Evolutionary conservation across 352 stramenopile genomes (phyloP).

Genomic region (Globisporangium megalacanthum): DNA sequence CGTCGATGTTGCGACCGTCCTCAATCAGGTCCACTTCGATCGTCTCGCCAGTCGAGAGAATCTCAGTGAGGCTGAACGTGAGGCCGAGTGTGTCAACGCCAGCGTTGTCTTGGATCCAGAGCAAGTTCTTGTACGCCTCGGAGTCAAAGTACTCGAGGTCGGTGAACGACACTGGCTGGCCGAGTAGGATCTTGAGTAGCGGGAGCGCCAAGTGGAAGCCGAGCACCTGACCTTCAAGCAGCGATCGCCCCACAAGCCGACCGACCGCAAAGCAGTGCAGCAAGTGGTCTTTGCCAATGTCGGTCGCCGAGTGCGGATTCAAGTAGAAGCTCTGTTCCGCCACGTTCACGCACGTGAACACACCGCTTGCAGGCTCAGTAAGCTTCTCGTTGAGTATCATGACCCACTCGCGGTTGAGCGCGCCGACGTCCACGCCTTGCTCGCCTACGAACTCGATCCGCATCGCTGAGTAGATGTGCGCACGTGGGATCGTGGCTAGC

Average conservation of each 20-base stretch:
- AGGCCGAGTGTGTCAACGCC: slow-evolving; percentile 16
- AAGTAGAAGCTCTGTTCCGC: slow-evolving; percentile 52
- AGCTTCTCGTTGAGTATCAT: slow-evolving; percentile 65
- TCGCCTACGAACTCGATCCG: too few species aligned
- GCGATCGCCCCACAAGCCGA: slow-evolving; percentile 45
- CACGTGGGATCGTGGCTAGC: too few species aligned
- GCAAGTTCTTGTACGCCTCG: slow-evolving; percentile 27
- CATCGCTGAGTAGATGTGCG: too few species aligned
- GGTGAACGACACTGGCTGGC: slow-evolving; percentile 90
- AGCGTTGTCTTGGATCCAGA: slow-evolving; percentile 13
- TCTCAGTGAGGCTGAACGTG: slow-evolving; percentile 48
- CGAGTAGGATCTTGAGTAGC: slow-evolving; percentile 97
- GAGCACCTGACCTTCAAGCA: slow-evolving; percentile 91
- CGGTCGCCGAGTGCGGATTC: slow-evolving; percentile 55
- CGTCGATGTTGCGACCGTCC: slow-evolving; percentile 38
- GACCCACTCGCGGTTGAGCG: slow-evolving; percentile 90
- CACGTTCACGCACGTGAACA: slow-evolving; percentile 48
- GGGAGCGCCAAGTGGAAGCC: slow-evolving; percentile 93
- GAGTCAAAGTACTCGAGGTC: slow-evolving; percentile 89
- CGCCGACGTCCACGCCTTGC: too few species aligned
- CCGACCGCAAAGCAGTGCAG: slow-evolving; percentile 52
- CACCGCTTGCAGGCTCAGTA: slow-evolving; percentile 28
- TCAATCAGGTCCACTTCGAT: slow-evolving; percentile 28
- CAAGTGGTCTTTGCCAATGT: slow-evolving; percentile 64
- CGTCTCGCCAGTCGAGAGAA: slow-evolving; percentile 47